Conservation (phyloP, 495 filamentous ascomycete species). For the Diplogelasinospora grovesii region DNA sequence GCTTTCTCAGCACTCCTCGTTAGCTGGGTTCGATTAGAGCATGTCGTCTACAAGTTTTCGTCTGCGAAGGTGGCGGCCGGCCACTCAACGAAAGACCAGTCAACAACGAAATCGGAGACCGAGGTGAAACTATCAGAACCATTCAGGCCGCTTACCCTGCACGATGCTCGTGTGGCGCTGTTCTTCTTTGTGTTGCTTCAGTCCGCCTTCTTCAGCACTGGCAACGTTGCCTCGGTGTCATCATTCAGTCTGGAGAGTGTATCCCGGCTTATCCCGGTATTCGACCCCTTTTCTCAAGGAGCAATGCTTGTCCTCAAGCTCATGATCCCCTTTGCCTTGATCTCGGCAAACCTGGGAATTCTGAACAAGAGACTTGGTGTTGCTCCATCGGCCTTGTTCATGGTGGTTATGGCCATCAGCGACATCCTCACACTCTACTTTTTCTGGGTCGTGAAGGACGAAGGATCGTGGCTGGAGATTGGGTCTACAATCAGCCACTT, state of each 20-base stretch:
- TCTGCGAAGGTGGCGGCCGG: slow-evolving; percentile 8
- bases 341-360: slow-evolving; percentile 89
- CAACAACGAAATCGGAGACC: slow-evolving; percentile 18
- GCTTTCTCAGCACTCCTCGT: slow-evolving; percentile 77
- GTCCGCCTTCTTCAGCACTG: slow-evolving; percentile 94
- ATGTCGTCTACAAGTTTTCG: slow-evolving; percentile 59
- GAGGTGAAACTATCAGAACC: slow-evolving; percentile 22
- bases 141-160: slow-evolving; percentile 69
- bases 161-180: slow-evolving; percentile 77
- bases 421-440: slow-evolving; percentile 94
- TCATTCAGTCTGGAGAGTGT: slow-evolving; percentile 93
- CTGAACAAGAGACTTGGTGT: slow-evolving; percentile 82
- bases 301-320: slow-evolving; percentile 85
- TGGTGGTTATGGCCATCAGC: slow-evolving; percentile 86
- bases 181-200: slow-evolving; percentile 96
- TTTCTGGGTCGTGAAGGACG: slow-evolving; percentile 94
- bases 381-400: slow-evolving; percentile 79
- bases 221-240: slow-evolving; percentile 91
- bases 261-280: slow-evolving; percentile 83
- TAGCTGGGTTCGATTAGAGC: slow-evolving; percentile 86
- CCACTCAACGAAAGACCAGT: not conserved
- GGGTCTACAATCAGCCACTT: slow-evolving; percentile 94
- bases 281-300: slow-evolving; percentile 87
- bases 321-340: slow-evolving; percentile 87
- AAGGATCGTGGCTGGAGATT: slow-evolving; percentile 96